Percentiles rank a stretch among this genome's conserved stretches.
Evolutionary conservation across 2,329 filamentous ascomycete species (phyloP).

Genomic region (Pseudocercospora pini-densiflorae): DNA sequence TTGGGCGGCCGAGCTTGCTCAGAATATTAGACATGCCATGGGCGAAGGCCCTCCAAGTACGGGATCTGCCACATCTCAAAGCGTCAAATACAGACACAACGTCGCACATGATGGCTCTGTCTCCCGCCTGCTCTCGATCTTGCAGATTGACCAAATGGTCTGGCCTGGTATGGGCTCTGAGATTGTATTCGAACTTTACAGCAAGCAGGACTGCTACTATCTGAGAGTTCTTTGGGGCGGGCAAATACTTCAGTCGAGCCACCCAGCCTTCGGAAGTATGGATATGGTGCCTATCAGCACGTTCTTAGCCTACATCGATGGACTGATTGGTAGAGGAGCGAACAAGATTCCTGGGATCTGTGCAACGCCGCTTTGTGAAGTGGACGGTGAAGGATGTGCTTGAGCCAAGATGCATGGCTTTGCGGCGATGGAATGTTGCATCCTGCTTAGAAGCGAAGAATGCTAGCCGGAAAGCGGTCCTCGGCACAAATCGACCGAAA

Average conservation of each 20-base stretch:
- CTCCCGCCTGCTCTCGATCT: slow-evolving; percentile 67
- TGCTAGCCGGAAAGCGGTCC: not conserved
- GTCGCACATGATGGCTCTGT: slow-evolving; percentile 80
- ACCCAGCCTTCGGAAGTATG: slow-evolving; percentile 68
- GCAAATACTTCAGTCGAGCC: slow-evolving; percentile 67
- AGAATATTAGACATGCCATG: slow-evolving; percentile 61
- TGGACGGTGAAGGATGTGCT: not conserved
- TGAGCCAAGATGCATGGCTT: not conserved
- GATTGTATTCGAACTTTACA: slow-evolving; percentile 76
- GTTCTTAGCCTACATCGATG: slow-evolving; percentile 73
- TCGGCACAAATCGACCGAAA: not conserved
- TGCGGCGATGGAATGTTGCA: not conserved
- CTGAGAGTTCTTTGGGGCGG: slow-evolving; percentile 75
- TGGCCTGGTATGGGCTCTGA: slow-evolving; percentile 86
- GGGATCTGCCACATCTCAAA: slow-evolving; percentile 20
- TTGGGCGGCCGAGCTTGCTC: slow-evolving; percentile 72
- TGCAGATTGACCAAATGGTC: slow-evolving; percentile 77
- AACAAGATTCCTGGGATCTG: slow-evolving; percentile 49
- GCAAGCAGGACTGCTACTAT: slow-evolving; percentile 51
- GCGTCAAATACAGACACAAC: slow-evolving; percentile 70
- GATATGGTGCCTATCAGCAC: slow-evolving; percentile 72
- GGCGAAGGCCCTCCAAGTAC: slow-evolving; percentile 45
- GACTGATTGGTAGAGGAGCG: slow-evolving; percentile 63
- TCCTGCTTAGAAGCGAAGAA: not conserved
- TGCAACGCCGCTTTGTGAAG: slow-evolving; percentile 1